Percentiles rank a stretch among this genome's conserved stretches.
Conservation (phyloP, 2,329 filamentous ascomycete genomes). For the Metarhizium humberi region DNA sequence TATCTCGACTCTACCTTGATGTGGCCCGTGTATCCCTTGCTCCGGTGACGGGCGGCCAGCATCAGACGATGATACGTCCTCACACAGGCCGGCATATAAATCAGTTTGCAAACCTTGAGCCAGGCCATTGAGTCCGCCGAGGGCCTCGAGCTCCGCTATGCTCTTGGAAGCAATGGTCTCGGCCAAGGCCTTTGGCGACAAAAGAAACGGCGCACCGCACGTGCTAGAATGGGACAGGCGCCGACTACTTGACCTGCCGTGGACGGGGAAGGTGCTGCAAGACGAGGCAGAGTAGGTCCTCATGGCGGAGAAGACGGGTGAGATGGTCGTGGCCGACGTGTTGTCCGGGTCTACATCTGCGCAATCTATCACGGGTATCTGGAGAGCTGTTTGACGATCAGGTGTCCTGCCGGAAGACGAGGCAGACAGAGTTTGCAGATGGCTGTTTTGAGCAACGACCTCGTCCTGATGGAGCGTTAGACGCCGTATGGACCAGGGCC, state of each 20-base stretch:
- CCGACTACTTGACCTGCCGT: neutral
- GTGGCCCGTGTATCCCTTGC: neutral
- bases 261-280: neutral
- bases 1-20: neutral
- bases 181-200: neutral
- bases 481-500: neutral
- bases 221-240: neutral
- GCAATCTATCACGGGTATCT: neutral
- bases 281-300: neutral
- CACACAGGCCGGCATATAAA: conserved; percentile 1
- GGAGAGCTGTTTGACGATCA: neutral
- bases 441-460: neutral
- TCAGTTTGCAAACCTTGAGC: conserved; percentile 2
- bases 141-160: conserved; percentile 4
- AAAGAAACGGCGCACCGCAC: neutral
- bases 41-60: neutral
- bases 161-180: conserved; percentile 1
- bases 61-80: neutral
- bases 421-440: neutral
- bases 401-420: neutral
- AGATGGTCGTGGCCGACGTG: neutral
- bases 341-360: neutral
- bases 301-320: neutral
- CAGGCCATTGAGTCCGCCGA: conserved; percentile 1
- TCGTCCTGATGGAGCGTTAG: neutral